These are phyloP conservation scores for Trypanosoma lewisi DNA, from an alignment of 208 protist species.

Conservation along the genomic window DNA sequence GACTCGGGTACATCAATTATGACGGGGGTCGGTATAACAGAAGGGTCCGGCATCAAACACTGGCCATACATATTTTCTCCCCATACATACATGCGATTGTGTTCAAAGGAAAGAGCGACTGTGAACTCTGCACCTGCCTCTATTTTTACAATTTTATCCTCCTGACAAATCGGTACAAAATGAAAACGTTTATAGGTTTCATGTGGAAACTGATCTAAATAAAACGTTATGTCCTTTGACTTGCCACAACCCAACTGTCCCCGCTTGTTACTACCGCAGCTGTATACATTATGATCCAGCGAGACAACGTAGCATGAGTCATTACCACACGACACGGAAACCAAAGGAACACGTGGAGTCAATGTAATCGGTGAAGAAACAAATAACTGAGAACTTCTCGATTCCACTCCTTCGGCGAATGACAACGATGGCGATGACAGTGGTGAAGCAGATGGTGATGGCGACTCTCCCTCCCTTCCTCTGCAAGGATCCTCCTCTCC, in stretches of 20 bases:
- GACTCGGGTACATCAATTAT: slow-evolving; percentile 6
- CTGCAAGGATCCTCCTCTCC: no score
- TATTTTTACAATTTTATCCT: slow-evolving; percentile 36
- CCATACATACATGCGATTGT: slow-evolving; percentile 57
- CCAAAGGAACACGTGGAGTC: slow-evolving; percentile 11
- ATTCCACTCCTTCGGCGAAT: no score
- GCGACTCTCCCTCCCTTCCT: no score
- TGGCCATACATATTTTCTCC: slow-evolving; percentile 77
- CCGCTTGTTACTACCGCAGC: slow-evolving; percentile 39
- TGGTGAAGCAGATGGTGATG: no score
- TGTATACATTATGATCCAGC: slow-evolving; percentile 28
- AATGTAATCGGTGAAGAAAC: slow-evolving; percentile 9
- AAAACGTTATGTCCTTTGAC: not conserved
- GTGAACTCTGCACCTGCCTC: slow-evolving; percentile 42
- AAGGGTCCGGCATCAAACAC: slow-evolving; percentile 35
- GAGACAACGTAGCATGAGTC: slow-evolving; percentile 40
- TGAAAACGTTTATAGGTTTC: slow-evolving; percentile 26
- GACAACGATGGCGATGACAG: no score
- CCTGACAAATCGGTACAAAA: slow-evolving; percentile 29
- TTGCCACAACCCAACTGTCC: slow-evolving; percentile 55
- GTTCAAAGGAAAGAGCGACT: slow-evolving; percentile 31
- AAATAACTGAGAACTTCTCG: not conserved
- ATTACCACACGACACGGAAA: slow-evolving; percentile 30
- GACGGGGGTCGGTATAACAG: slow-evolving; percentile 16
- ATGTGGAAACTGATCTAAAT: not conserved